These are phyloP conservation scores for Lactarius sp. DNA, from an alignment of 768 basidiomycete species.

Conservation along the genomic window DNA sequence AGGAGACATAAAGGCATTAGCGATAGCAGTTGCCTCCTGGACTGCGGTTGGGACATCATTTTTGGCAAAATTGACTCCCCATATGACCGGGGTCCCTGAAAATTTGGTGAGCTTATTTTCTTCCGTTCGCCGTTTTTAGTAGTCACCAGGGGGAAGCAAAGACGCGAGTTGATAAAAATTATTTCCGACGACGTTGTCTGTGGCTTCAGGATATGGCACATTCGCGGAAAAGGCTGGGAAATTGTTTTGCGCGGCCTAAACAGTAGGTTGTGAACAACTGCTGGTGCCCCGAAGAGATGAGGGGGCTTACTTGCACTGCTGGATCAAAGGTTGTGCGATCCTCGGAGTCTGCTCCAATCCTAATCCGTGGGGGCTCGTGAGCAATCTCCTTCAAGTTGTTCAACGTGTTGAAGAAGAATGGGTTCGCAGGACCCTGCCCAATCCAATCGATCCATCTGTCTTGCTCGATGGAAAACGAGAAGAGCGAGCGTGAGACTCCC, in stretches of 20 bases:
- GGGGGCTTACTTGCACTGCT: constrained; percentile 38
- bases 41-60: constrained; percentile 36
- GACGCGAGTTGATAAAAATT: constrained; percentile 49
- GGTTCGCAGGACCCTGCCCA: constrained; percentile 46
- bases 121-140: no score
- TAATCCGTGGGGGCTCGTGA: constrained; percentile 49
- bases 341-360: constrained; percentile 51
- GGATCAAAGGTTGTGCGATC: constrained; percentile 56
- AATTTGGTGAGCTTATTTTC: neutral
- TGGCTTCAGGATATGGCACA: constrained; percentile 65
- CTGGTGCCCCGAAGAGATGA: neutral
- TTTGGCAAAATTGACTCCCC: constrained; percentile 62
- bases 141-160: constrained; percentile 46
- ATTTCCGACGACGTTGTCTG: constrained; percentile 53
- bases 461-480: constrained; percentile 67
- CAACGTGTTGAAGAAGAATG: constrained; percentile 57
- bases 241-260: constrained; percentile 41
- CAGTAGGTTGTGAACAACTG: neutral
- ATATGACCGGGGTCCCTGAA: constrained; percentile 56
- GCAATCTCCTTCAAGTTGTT: constrained; percentile 51
- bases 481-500: constrained; percentile 28
- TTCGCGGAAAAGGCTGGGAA: constrained; percentile 47
- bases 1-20: constrained; percentile 43
- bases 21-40: constrained; percentile 45
- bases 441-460: constrained; percentile 69